Conservation (phyloP, 768 basidiomycete genomes). For the Lyophyllum semitale region DNA sequence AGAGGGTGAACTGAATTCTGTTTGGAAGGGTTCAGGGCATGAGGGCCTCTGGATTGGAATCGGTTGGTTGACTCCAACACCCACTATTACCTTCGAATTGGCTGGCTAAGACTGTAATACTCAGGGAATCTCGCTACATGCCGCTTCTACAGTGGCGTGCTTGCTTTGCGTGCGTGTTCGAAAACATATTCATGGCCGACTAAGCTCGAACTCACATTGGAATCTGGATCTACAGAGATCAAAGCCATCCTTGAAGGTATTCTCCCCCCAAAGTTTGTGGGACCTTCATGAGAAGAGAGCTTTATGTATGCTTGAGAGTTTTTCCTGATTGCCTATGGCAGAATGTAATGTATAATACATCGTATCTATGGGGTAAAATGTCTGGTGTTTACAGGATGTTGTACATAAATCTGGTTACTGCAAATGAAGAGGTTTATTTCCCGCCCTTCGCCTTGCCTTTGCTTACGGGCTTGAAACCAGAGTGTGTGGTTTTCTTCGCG, state of each 20-base stretch:
- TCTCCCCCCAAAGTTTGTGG: slow-evolving; percentile 5
- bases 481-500: not conserved
- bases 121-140: slow-evolving; percentile 49
- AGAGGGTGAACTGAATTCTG: slow-evolving; percentile 61
- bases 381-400: not conserved
- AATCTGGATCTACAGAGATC: slow-evolving; percentile 13
- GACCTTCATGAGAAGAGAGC: not conserved
- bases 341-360: not conserved
- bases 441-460: slow-evolving; percentile 9
- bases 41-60: slow-evolving; percentile 60
- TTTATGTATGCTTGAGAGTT: too few species aligned
- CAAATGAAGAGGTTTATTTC: not conserved
- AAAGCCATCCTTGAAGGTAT: slow-evolving; percentile 18
- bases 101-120: not conserved
- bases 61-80: slow-evolving; percentile 34
- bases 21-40: slow-evolving; percentile 52
- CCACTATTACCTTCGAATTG: not conserved
- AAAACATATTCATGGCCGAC: not conserved
- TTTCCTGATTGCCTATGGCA: too few species aligned
- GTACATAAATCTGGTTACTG: not conserved
- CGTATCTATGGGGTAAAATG: not conserved
- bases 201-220: not conserved
- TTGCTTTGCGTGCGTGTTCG: slow-evolving; percentile 59
- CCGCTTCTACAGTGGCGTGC: slow-evolving; percentile 12
- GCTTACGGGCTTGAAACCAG: slow-evolving; percentile 7